Evolutionary conservation across 306 rosid species (phyloP).

Genomic region (Inga oerstediana): DNA sequence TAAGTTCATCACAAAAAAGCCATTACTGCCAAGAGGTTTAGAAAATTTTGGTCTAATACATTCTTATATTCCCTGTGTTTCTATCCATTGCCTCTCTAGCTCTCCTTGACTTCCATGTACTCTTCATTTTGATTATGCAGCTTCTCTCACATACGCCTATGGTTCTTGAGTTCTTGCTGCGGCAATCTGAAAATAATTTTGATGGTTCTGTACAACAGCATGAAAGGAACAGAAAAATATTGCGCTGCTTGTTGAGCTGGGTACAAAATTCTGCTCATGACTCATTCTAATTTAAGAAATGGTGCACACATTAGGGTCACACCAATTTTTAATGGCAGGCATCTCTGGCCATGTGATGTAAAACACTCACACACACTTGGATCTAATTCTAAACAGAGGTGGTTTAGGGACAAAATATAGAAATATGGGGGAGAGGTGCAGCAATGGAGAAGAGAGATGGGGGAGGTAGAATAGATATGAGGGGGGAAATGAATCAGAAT

Average conservation of each 20-base stretch:
- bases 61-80: conserved; percentile 18
- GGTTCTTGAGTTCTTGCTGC: conserved; percentile 90
- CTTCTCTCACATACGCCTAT: conserved; percentile 79
- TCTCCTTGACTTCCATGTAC: conserved; percentile 13
- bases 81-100: conserved; percentile 5
- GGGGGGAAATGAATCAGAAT: too few species aligned
- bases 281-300: conserved; percentile 19
- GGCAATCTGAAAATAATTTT: conserved; percentile 68
- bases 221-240: conserved; percentile 78
- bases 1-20: conserved; percentile 58
- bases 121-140: conserved; percentile 44
- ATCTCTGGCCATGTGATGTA: not conserved
- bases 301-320: conserved; percentile 17
- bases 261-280: conserved; percentile 46
- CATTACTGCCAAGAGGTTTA: conserved; percentile 85
- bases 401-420: too few species aligned
- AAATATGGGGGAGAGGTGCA: too few species aligned
- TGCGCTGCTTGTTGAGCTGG: conserved; percentile 99
- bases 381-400: too few species aligned
- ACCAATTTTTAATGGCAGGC: not conserved
- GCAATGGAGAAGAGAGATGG: too few species aligned
- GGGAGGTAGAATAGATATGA: too few species aligned
- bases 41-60: conserved; percentile 37
- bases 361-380: too few species aligned
- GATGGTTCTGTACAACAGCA: conserved; percentile 68